Percentiles rank a stretch among this genome's conserved stretches.
phyloP scores from a whole-genome alignment of 768 basidiomycete species.

The Gautieria morchelliformis region DNA sequence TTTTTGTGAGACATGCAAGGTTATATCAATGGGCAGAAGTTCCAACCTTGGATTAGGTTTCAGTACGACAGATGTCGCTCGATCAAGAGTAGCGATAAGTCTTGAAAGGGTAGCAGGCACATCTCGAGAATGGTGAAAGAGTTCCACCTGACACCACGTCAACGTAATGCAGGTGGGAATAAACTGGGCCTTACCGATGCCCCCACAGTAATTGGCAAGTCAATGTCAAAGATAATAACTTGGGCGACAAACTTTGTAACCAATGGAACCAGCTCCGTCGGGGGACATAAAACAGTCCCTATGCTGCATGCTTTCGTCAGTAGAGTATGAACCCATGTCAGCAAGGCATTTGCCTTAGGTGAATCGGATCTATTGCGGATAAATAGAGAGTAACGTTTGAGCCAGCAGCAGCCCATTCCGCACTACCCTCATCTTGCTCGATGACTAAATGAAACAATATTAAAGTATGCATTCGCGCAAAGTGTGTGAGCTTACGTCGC shows the following conservation, averaged over 20 bases:
- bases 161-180: not conserved
- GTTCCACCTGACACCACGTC: slow-evolving; percentile 52
- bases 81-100: slow-evolving; percentile 70
- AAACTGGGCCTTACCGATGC: slow-evolving; percentile 50
- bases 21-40: not conserved
- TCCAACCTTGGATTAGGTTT: slow-evolving; percentile 76
- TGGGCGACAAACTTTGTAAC: slow-evolving; percentile 73
- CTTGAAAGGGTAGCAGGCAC: slow-evolving; percentile 83
- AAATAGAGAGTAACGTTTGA: slow-evolving; percentile 82
- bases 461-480: not conserved
- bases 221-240: slow-evolving; percentile 89
- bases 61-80: slow-evolving; percentile 58
- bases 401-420: slow-evolving; percentile 86
- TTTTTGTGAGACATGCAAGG: not conserved
- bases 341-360: slow-evolving; percentile 35
- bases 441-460: slow-evolving; percentile 46
- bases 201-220: slow-evolving; percentile 81
- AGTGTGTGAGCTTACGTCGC: slow-evolving; percentile 36
- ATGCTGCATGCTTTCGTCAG: slow-evolving; percentile 32
- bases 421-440: slow-evolving; percentile 66
- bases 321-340: not conserved
- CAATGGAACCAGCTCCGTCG: slow-evolving; percentile 60
- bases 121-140: slow-evolving; percentile 91
- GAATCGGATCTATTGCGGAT: slow-evolving; percentile 73
- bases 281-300: slow-evolving; percentile 83